Base-by-base conservation (phyloP, 2,329 filamentous ascomycete genomes). In the Aquanectria penicillioides region DNA sequence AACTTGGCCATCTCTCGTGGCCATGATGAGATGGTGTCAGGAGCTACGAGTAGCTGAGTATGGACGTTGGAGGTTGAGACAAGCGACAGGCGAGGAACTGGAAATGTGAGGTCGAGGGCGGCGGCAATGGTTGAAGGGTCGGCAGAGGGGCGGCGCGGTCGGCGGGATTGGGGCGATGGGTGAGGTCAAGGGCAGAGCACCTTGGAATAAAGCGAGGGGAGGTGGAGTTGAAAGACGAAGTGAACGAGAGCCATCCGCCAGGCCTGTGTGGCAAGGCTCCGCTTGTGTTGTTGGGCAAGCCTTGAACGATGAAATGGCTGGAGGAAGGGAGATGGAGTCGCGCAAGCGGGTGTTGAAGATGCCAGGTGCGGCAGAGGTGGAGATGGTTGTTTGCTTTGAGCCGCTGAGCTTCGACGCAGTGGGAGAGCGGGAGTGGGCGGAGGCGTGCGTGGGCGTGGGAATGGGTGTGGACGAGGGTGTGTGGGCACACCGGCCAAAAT, bases 1-100 rank as follows among this genome's bases (percentile, higher is more conserved):
- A 62, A 72, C 63, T 46, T 71, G 74, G 52, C 71, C 67, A 50
- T 78, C 67, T 71, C 75, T 77, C 59, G 79, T 75, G 67, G 81
- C 80, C 82, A 82, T 81, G 64, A 59, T 75, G 58, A 20, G 51
- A 63, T 66, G 57, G 28, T 63, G 57, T 61, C 55, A 60, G 55
- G 50, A 55, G 59, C 58, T 59, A 61, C 28, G 44, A 52, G 65
- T 55, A 61, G 48, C 50, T 47, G 44, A 59, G 33, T 53, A 38
- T 51, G 56, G 57, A 54, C 43, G 50, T 59, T 61, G 59, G 57
- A 60, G 49, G 53, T 69, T 59, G 64, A 66, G 57, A 59, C 54
- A 63, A 56, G 57, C 49, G 41, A 40, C 33, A 46, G 64, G 54
- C 47, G 54, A 64, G 56, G 51, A 62, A 63, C 59, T 54, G 53